phyloP scores from a whole-genome alignment of 306 rosid species.

The Argentina anserina region DNA sequence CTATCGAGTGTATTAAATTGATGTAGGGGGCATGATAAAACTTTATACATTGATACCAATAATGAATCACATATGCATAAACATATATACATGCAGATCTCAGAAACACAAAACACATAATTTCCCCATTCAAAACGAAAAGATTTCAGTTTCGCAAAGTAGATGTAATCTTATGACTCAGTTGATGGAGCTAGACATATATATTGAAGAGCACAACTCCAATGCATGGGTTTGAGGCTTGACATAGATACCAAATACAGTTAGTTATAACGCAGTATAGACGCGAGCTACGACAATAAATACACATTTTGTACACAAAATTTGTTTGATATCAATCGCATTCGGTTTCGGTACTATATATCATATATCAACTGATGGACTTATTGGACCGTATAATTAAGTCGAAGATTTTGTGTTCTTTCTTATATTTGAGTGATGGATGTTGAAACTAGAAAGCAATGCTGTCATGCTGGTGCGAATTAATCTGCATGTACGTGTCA shows the following conservation, averaged over 20 bases:
- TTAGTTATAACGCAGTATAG: neutral
- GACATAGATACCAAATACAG: neutral
- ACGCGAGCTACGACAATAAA: neutral
- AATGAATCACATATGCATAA: neutral
- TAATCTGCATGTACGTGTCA: no score
- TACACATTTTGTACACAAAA: no score
- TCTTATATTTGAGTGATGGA: neutral
- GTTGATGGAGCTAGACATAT: neutral
- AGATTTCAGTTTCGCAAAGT: neutral
- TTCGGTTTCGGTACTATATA: no score
- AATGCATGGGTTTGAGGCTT: neutral
- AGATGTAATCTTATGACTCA: neutral
- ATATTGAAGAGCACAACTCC: neutral
- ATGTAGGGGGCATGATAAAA: conserved; percentile 2
- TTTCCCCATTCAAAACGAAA: no score
- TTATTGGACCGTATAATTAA: no score
- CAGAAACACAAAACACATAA: neutral
- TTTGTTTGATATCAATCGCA: no score
- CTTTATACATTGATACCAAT: neutral
- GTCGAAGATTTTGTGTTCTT: neutral
- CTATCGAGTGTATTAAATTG: neutral
- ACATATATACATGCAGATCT: neutral
- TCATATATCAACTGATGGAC: no score
- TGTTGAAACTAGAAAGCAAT: neutral
- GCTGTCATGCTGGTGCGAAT: neutral